Evolutionary conservation across 495 filamentous ascomycete species (phyloP).

Genomic region (Xanthoparmelia taractica): DNA sequence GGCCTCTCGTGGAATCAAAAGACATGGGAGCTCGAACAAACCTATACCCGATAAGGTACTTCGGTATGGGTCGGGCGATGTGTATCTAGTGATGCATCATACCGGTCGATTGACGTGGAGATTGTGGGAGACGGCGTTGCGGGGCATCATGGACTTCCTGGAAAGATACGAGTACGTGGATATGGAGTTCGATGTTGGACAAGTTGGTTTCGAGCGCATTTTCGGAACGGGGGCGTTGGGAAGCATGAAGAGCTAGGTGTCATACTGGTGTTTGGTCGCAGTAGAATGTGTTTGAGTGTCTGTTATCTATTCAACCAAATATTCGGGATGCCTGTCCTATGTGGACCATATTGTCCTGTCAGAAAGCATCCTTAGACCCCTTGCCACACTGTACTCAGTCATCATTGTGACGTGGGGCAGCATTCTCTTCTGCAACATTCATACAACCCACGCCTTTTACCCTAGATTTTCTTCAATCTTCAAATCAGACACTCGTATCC

Average conservation of each 20-base stretch:
- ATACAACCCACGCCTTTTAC: not conserved
- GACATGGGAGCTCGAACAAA: not conserved
- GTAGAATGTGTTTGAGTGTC: not conserved
- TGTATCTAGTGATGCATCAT: conserved; percentile 1
- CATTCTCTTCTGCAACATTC: not conserved
- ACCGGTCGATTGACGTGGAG: not conserved
- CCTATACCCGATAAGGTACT: not conserved
- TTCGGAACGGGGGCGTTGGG: conserved; percentile 4
- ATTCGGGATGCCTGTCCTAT: not conserved
- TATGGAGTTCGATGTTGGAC: conserved; percentile 13
- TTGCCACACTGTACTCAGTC: not conserved
- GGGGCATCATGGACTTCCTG: not conserved
- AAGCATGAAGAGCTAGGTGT: not conserved
- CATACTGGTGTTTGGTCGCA: not conserved
- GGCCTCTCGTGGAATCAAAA: not conserved
- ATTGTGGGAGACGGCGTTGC: not conserved
- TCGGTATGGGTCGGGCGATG: not conserved
- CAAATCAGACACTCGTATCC: not conserved
- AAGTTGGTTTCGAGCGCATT: not conserved
- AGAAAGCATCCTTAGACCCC: not conserved
- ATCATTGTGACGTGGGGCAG: not conserved
- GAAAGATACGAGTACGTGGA: conserved; percentile 8
- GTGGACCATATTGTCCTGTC: not conserved
- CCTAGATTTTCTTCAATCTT: not conserved
- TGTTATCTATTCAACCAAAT: no score